Base-by-base conservation (phyloP, 495 filamentous ascomycete genomes). In the Polyplosphaeria fusca region DNA sequence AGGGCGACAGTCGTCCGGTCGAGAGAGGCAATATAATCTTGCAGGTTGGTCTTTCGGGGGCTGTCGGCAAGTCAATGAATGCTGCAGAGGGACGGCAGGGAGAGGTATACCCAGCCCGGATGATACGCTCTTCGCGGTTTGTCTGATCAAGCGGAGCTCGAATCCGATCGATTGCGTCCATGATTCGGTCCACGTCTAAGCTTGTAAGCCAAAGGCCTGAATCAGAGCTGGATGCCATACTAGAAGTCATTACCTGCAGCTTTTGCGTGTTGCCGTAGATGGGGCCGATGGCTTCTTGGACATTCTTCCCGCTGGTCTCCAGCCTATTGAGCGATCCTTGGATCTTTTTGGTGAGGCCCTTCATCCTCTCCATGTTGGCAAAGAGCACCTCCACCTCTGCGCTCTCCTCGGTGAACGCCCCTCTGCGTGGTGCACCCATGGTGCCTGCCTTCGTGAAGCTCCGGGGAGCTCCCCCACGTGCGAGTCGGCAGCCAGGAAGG, bases 251-350 rank as follows among this genome's bases (percentile, higher is more conserved):
- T 58, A 77, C 79, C 68, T 96, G 94, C 4, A 96, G 80, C 32
- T 81, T 84, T 70, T 89, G 86, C 1, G 94, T 97, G 67, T 95
- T 94, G 64, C 88, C 90, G 69, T 91, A 91, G 24, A 97, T 85
- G 7, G 94, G 94, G 0, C 91, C 89, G 43, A 95, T 89, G 9
- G 94, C 89, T 56, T 95, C 86, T 55, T 91, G 86, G 14, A 97
- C 90, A 44, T 84, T 89, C 68, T 89, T 88, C 18, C 90, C 93
- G 44, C 87, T 90, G 26, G 84, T 83, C 59, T 96, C 89, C 12
- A 99, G 74, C 63, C 92, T 82, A 26, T 83, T 83, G 47, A 96
- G 77, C 24, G 90, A 94, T 18, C 87, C 84, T 70, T 91, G 83
- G 60, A 99, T 96, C 76, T 94, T 96, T 73, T 91, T 95, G 26